Evolutionary conservation across 2,329 filamentous ascomycete genomes (phyloP).

Genomic region (Metarhizium album): DNA sequence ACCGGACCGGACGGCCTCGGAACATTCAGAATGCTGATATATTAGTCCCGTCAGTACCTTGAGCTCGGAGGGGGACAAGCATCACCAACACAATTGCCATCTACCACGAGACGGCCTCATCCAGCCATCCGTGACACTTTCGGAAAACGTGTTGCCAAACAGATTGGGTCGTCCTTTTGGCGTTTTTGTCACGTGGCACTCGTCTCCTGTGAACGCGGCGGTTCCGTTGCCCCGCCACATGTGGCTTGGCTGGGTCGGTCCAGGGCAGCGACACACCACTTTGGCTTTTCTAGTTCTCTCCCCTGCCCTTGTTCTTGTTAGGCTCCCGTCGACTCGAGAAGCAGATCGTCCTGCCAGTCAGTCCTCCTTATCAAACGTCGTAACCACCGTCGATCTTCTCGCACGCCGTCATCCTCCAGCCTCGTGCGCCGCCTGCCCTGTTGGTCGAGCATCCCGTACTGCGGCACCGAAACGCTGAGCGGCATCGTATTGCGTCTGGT

Average conservation of each 20-base stretch:
- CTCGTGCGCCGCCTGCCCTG: neutral
- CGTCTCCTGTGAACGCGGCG: neutral
- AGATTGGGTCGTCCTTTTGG: too few relatives aligned
- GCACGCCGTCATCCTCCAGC: neutral
- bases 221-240: slow-evolving; percentile 4
- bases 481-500: neutral
- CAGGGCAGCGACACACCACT: neutral
- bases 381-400: slow-evolving; percentile 9
- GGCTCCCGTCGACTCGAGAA: slow-evolving; percentile 5
- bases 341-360: slow-evolving; percentile 21
- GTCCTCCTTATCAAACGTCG: slow-evolving; percentile 19
- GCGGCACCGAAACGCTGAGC: neutral
- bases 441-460: neutral
- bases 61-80: too few relatives aligned
- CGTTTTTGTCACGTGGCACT: neutral
- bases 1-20: too few relatives aligned
- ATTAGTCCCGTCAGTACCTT: too few relatives aligned
- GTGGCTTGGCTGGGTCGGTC: slow-evolving; percentile 1
- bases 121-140: too few relatives aligned
- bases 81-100: too few relatives aligned
- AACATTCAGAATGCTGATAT: too few relatives aligned
- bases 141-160: too few relatives aligned
- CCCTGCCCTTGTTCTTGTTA: neutral
- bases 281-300: too few relatives aligned
- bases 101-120: too few relatives aligned